Evolutionary conservation across 2,329 filamentous ascomycete genomes (phyloP), one percentile per base, ranked within the genome.

Genomic region (Ophiostoma populinum): DNA sequence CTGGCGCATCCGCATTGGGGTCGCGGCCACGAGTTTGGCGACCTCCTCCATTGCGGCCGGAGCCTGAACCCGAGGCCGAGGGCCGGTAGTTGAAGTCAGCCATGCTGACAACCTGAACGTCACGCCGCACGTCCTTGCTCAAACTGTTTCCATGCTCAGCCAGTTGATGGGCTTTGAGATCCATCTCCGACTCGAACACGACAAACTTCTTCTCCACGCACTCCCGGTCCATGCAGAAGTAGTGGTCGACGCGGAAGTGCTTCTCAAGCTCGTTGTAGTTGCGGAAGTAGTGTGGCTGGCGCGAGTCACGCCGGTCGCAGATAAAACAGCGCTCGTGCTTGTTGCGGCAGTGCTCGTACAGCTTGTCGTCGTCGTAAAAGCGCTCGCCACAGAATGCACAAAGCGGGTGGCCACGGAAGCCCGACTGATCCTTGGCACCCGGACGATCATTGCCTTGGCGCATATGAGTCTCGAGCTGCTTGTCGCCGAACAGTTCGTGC

Each of bases 141-240:
- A 92, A 54, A 0, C 76, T 71, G 45, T 75, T 73, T 0, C 76
- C 82, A 51, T 98, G 90, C 36, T 76, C 70, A 46, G 80, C 77
- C 8, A 98, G 58, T 52, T 92, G 82, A 56, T 98, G 90, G 3
- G 80, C 90, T 53, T 95, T 92, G 31, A 98, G 59, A 49, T 98
- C 90, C 63, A 98, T 75, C 49, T 94, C 82, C 0, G 85, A 86
- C 37, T 83, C 82, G 46, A 98, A 98, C 1, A 95, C 90, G 20
- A 95, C 80, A 51, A 95, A 94, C 52, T 94, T 95, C 68, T 93
- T 93, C 47, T 95, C 90, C 49, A 90, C 53, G 49, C 90, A 98
- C 50, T 93, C 86, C 36, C 69, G 65, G 47, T 98, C 85, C 6
- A 70, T 55, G 50, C 90, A 98, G 1, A 86, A 59, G 49, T 76